Percentiles rank a stretch among this genome's conserved stretches.
These are phyloP conservation scores for Jasminum sambac DNA, from an alignment of 257 asterid species.

Conservation along the genomic window DNA sequence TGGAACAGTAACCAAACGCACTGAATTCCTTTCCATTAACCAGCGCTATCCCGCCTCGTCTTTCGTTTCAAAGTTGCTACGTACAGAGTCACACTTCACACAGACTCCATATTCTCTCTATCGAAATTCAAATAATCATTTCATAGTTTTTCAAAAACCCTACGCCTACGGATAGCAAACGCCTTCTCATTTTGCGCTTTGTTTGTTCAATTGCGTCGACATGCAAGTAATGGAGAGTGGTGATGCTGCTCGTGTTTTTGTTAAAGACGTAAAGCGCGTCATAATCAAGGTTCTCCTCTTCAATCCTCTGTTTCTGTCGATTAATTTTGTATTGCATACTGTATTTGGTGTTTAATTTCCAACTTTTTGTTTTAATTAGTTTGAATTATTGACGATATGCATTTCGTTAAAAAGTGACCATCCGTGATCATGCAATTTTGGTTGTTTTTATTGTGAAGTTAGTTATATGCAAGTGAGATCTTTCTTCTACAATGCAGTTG, in stretches of 20 bases:
- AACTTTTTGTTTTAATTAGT: neutral
- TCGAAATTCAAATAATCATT: neutral
- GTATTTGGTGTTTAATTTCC: neutral
- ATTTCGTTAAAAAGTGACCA: no score
- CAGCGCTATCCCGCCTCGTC: slow-evolving; percentile 1
- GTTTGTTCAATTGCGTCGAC: neutral
- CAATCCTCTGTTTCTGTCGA: neutral
- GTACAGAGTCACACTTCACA: neutral
- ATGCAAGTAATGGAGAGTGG: slow-evolving; percentile 28
- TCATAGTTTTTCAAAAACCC: neutral
- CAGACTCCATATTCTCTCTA: neutral
- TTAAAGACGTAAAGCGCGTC: slow-evolving; percentile 51
- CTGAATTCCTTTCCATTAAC: neutral
- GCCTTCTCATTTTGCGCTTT: neutral
- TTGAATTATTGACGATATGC: neutral
- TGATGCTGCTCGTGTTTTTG: slow-evolving; percentile 50
- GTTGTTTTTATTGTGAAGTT: no score
- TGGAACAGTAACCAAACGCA: neutral
- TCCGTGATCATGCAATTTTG: no score
- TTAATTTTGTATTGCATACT: slow-evolving; percentile 2
- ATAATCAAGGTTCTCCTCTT: slow-evolving; percentile 40
- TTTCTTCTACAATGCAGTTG: neutral
- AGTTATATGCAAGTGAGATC: neutral
- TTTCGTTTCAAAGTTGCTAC: neutral
- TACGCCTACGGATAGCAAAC: neutral